Percentiles rank a stretch among this genome's conserved stretches.
Evolutionary conservation across 75 land plant genomes (phyloP).

Genomic region (Isoetes taiwanensis): DNA sequence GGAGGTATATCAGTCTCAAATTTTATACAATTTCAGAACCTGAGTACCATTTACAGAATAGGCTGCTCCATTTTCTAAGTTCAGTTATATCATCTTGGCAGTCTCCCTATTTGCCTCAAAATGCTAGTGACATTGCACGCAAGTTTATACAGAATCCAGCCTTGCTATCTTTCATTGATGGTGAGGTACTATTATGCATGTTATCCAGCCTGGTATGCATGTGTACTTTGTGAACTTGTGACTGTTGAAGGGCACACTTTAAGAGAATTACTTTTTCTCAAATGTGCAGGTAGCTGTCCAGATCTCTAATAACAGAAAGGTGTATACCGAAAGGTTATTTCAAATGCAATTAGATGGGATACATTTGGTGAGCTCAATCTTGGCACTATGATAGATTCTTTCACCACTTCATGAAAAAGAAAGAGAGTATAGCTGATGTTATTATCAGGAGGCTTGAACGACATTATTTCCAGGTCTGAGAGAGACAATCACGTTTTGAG

Average conservation of each 20-base stretch:
- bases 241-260: too few species aligned
- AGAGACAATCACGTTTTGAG: slow-evolving; percentile 61
- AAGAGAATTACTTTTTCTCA: not conserved
- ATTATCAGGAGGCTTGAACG: slow-evolving; percentile 69
- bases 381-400: slow-evolving; percentile 55
- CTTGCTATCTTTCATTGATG: slow-evolving; percentile 81
- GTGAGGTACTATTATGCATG: too few species aligned
- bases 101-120: slow-evolving; percentile 96
- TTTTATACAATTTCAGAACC: too few species aligned
- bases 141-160: slow-evolving; percentile 79
- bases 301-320: slow-evolving; percentile 65
- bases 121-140: slow-evolving; percentile 89
- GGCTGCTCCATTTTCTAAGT: too few species aligned
- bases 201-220: too few species aligned
- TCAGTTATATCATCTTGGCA: slow-evolving; percentile 25
- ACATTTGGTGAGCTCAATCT: slow-evolving; percentile 92
- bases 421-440: slow-evolving; percentile 75
- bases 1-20: too few species aligned
- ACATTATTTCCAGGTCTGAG: slow-evolving; percentile 80
- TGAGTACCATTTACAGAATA: too few species aligned
- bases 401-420: slow-evolving; percentile 54
- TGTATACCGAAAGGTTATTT: slow-evolving; percentile 68
- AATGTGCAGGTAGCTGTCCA: slow-evolving; percentile 62
- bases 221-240: too few species aligned
- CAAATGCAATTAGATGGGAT: slow-evolving; percentile 99